Percentiles rank a stretch among this genome's conserved stretches.
phyloP scores from a whole-genome alignment of 306 rosid species.

The Prunus fruticosa region DNA sequence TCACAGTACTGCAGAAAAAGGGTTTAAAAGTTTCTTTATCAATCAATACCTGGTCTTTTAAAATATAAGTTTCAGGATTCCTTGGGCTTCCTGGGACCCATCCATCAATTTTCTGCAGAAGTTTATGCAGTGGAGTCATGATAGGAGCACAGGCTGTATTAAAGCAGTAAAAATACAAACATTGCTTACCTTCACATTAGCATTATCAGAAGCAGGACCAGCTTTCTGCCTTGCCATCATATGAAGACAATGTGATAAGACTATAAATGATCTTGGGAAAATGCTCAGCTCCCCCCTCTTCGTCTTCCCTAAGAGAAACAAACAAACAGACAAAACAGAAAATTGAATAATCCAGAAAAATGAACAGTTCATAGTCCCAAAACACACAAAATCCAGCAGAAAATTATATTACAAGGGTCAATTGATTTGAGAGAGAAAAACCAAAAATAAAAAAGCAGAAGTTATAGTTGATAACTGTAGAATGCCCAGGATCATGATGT shows the following conservation, averaged over 20 bases:
- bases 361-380: neutral
- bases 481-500: neutral
- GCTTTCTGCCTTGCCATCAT: constrained; percentile 86
- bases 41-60: constrained; percentile 64
- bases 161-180: constrained; percentile 1
- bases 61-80: constrained; percentile 74
- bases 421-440: neutral
- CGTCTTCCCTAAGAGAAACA: constrained; percentile 60
- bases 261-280: constrained; percentile 60
- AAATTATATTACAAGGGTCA: neutral
- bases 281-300: constrained; percentile 89
- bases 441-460: neutral
- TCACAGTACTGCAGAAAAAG: neutral
- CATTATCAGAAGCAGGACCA: constrained; percentile 52
- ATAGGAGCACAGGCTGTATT: constrained; percentile 9
- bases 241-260: constrained; percentile 77
- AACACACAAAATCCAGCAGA: neutral
- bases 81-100: constrained; percentile 82
- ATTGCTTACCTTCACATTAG: constrained; percentile 52
- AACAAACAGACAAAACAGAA: neutral
- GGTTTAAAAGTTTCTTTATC: neutral
- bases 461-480: neutral
- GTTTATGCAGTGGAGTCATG: neutral
- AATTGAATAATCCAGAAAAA: neutral
- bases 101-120: constrained; percentile 41